Base-by-base conservation (phyloP, 129 eudicot species). In the Lonicera japonica region DNA sequence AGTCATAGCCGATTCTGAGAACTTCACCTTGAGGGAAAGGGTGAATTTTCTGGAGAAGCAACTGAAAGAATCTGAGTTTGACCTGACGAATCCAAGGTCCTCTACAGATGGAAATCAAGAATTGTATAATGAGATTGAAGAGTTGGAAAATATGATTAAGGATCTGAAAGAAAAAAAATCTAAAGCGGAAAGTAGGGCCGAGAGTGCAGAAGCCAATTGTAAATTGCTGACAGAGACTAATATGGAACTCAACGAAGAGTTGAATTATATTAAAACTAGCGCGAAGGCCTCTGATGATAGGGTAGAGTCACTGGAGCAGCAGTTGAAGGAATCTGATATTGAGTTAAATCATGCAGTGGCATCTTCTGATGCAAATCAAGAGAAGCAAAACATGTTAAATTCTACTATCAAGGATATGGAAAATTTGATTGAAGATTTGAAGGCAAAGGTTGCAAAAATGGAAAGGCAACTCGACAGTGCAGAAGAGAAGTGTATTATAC, bases 311-410 rank as follows among this genome's bases (percentile, higher is more conserved):
- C 82, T 88, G 12, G 95, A 88, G 71, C 78, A 36, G 73, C 81
- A 83, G 80, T 71, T 85, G 71, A 73, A 48, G 70, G 92, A 85
- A 15, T 68, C 96, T 46, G 90, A 85, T 54, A 39, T 64, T 52
- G 71, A 70, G 82, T 78, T 82, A 53, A 79, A 76, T 64, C 77
- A 75, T 43, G 92, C 82, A 3, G 83, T 69, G 58, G 90, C 92
- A 67, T 73, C 80, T 65, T 76, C 80, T 51, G 96, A 94, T 62
- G 99, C 96, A 47, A 80, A 78, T 73, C 67, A 57, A 58, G 99
- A 94, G 77, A 87, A 79, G 60, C 85, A 80, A 63, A 68, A 0
- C 70, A 83, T 88, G 99, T 22, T 85, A 21, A 46, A 61, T 59
- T 74, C 83, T 39, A 72, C 74, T 12, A 75, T 83, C 53, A 72